Evolutionary conservation across 306 rosid genomes (phyloP), one percentile per base, ranked within the genome.

Genomic region (Lathyrus aphaca): DNA sequence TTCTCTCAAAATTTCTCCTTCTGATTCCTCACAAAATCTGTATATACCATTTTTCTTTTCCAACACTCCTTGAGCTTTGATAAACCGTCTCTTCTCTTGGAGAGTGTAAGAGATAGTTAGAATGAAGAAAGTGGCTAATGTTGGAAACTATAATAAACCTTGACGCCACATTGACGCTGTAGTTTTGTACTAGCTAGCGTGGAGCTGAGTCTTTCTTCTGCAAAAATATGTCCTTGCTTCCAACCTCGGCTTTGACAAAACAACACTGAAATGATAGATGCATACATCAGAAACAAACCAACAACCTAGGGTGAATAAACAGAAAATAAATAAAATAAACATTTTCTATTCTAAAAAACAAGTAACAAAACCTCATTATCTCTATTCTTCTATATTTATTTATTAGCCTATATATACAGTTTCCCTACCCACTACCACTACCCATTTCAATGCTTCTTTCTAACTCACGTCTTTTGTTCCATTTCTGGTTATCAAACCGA

Each of bases 201-300:
- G n/a, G n/a, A 44, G 49, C 6, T 46, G 53, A 6, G 19, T 73
- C 81, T 12, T 79, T 68, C 78, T 55, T 78, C 74, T 65, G 88
- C 80, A 61, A 68, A 81, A 4, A 50, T 74, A 85, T 74, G 86
- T 83, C 83, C 86, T 79, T 85, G 82, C 85, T 79, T 76, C 77
- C 87, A 69, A 83, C 96, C 98, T 88, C 93, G 91, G 93, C 96
- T 72, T 83, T 90, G 98, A 84, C 90, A 88, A 83, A 83, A 90
- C 98, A 93, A 82, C 93, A 79, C 91, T 82, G 86, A 82, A 79
- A 64, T 82, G 96, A 92, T 81, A 69, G 91, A 90, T 80, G 85
- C 87, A 82, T 83, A 87, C 87, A 87, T 83, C 95, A 80, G 73
- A 85, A 78, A 75, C 42, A 74, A 65, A 55, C 72, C 73, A 68